Base-by-base conservation (phyloP, 2,329 filamentous ascomycete genomes). In the Ceratocystis lukuohia region DNA sequence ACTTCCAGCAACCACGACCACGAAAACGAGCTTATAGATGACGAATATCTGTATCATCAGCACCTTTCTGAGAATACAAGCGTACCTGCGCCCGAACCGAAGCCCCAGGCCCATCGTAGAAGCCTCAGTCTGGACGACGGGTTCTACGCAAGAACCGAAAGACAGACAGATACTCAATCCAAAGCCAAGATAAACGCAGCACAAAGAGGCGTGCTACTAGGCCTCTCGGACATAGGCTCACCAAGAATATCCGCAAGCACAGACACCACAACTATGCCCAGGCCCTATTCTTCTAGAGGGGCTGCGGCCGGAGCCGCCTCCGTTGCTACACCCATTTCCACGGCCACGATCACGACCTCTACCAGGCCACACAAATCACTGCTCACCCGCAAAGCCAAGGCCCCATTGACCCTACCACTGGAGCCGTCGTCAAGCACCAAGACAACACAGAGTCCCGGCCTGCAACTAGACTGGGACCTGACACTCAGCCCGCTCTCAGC, bases 381-480 rank as follows among this genome's bases (percentile, higher is more conserved):
- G 22, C 61, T 41, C 3, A 20, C 61, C 12, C 61, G 65, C 37
- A 64, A 67, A 46, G 37, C 66, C n/a, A 64, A 61, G 53, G 53
- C 61, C 8, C 53, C 62, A n/a, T 37, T 64, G 53, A 64, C 41
- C 33, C 44, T 64, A n/a, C 45, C 45, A 12, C 44, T 62, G 12
- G 28, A 8, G 10, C 15, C 53, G 53, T 7, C 53, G 22, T 33
- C 53, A 20, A 30, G 17, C 53, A 57, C 53, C 22, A 57, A 57
- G 17, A 28, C 22, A 15, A 57, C 46, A 22, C 44, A 50, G 41
- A 65, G 66, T 20, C 33, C 48, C 20, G 57, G 61, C 20, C 25
- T 66, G 5, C 66, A 68, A 28, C 66, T 68, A 2, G 61, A 68
- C 41, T 68, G 66, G 66, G 59, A 68, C 59, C 50, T 68, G 15